Base-by-base conservation (phyloP, 2,329 filamentous ascomycete species). In the Microcyclospora tardicrescens region DNA sequence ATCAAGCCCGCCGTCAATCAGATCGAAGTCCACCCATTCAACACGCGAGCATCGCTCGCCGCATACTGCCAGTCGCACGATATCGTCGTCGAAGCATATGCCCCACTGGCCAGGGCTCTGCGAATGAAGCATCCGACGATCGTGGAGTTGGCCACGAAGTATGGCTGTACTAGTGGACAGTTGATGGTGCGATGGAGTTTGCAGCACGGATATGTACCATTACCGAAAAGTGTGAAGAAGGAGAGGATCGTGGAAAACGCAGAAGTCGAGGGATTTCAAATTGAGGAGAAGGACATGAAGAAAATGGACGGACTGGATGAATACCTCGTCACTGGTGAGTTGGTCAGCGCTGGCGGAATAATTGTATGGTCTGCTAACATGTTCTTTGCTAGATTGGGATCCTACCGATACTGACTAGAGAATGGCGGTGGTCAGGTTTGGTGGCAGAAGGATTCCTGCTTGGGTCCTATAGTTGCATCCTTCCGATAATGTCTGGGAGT, bases 1-100 rank as follows among this genome's bases (percentile, higher is more conserved):
- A 69, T 82, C 34, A 58, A 65, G 9, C 83, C 84, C 0, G 73
- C 76, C 1, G 74, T 89, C 36, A 89, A 89, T 52, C 84, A 91
- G 62, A 79, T 87, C 50, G 81, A 89, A 57, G 72, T 87, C 2
- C 82, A 89, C 44, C 83, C 82, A 0, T 91, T 89, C 71, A 84
- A 87, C 57, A 85, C 81, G 2, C 74, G 79, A 37, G 68, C 66
- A 0, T 67, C 70, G 29, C 85, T 91, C 45, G 71, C 75, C 0
- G 67, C 71, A 10, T 77, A 75, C 49, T 84, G 84, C 53, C 67
- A 73, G 40, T 63, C 73, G 43, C 65, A 87, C 46, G 63, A 66
- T 29, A 86, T 91, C 41, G 62, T 79, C 0, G 69, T 91, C 2
- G 77, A 91, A 60, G 84, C 84, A 0, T 93, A 91, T 48, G 82